Conservation (phyloP, 176 grass and related monocot species). For the Paspalum vaginatum region DNA sequence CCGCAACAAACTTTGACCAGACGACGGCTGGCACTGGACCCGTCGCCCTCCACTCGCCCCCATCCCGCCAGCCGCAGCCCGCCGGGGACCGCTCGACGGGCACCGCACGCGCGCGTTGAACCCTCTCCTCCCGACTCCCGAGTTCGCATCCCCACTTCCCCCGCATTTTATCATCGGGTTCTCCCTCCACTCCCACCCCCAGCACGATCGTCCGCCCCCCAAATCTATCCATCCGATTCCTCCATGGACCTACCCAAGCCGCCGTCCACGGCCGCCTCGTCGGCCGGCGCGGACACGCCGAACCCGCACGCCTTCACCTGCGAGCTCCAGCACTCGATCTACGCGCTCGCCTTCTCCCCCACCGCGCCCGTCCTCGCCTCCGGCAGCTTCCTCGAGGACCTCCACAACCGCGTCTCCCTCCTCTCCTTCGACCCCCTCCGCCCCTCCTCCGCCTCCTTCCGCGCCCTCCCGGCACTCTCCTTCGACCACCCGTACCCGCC, state of each 20-base stretch:
- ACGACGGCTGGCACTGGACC: background rate
- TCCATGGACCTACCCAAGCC: constrained; percentile 51
- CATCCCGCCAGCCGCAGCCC: background rate
- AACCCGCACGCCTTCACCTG: constrained; percentile 82
- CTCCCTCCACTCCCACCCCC: background rate
- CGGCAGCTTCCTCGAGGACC: constrained; percentile 86
- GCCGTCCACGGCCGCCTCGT: constrained; percentile 36
- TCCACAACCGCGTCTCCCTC: constrained; percentile 80
- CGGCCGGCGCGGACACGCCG: constrained; percentile 34
- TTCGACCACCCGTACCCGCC: constrained; percentile 93
- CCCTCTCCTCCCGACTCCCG: background rate
- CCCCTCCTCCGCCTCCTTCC: constrained; percentile 66
- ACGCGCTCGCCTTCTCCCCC: constrained; percentile 88
- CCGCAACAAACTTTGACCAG: background rate
- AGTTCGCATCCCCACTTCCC: background rate
- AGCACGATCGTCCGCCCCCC: constrained; percentile 19
- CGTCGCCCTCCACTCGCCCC: background rate
- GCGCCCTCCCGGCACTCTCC: constrained; percentile 68
- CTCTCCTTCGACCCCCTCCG: constrained; percentile 71
- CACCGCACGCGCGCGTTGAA: constrained; percentile 28
- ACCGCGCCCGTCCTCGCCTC: constrained; percentile 63
- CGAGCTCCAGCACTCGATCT: constrained; percentile 84
- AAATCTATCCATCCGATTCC: constrained; percentile 20
- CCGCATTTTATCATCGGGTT: background rate
- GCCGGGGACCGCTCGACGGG: background rate